Percentiles rank a stretch among this genome's conserved stretches.
phyloP scores from a whole-genome alignment of 768 basidiomycete species.

The Ephemerocybe angulata region DNA sequence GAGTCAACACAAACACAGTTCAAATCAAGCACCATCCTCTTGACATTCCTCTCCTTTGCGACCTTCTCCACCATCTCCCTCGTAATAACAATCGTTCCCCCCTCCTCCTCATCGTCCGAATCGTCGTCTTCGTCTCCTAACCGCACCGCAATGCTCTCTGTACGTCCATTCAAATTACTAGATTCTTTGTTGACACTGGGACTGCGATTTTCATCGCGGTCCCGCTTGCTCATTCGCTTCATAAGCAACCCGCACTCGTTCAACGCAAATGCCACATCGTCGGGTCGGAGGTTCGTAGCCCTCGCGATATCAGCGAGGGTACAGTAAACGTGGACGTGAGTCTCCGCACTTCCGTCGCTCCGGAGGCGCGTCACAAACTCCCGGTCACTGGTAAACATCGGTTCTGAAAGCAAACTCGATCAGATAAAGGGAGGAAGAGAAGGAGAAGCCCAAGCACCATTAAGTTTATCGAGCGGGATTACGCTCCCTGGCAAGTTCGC shows the following conservation, averaged over 20 bases:
- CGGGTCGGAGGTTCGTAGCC: slow-evolving; percentile 75
- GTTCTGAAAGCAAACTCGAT: slow-evolving; percentile 39
- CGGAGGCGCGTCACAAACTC: slow-evolving; percentile 55
- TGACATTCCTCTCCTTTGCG: slow-evolving; percentile 66
- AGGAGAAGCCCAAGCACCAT: no score
- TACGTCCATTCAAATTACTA: not conserved
- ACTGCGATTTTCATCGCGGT: not conserved
- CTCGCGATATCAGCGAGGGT: slow-evolving; percentile 74
- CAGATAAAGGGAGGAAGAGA: no score
- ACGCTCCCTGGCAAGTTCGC: no score
- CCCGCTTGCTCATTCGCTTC: slow-evolving; percentile 30
- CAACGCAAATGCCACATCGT: slow-evolving; percentile 87
- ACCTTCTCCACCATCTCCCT: slow-evolving; percentile 46
- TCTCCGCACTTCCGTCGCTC: slow-evolving; percentile 65
- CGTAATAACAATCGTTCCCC: slow-evolving; percentile 36
- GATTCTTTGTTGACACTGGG: not conserved
- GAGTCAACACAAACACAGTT: slow-evolving; percentile 41
- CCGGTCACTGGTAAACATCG: slow-evolving; percentile 50
- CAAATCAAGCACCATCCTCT: slow-evolving; percentile 62
- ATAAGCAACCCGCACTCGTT: slow-evolving; percentile 80
- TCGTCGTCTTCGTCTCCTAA: slow-evolving; percentile 8
- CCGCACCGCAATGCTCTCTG: slow-evolving; percentile 23
- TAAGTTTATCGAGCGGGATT: no score
- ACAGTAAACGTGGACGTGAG: slow-evolving; percentile 64
- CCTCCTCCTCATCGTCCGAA: slow-evolving; percentile 21